Conservation (phyloP, 352 stramenopile species). For the Phytophthora litchii region DNA sequence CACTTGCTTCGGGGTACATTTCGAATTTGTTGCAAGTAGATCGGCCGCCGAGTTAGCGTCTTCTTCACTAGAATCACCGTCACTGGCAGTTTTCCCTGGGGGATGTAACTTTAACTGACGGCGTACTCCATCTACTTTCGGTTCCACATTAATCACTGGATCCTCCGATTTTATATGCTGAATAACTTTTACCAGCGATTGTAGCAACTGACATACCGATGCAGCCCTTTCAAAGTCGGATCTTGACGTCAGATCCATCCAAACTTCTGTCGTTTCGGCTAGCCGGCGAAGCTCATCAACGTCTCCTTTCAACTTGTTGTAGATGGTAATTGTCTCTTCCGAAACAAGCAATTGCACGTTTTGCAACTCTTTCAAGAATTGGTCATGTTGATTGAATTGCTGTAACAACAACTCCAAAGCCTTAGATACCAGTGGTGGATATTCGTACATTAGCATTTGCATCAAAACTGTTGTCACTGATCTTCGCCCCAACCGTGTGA, state of each 20-base stretch:
- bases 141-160: neutral
- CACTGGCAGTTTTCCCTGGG: conserved; percentile 11
- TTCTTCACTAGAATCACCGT: conserved; percentile 19
- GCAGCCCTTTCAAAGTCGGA: conserved; percentile 71
- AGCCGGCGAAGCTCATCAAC: conserved; percentile 65
- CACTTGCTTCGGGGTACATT: conserved; percentile 29
- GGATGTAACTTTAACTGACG: conserved; percentile 24
- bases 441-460: conserved; percentile 85
- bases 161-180: conserved; percentile 16
- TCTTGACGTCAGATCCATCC: conserved; percentile 81
- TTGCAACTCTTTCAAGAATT: conserved; percentile 67
- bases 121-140: neutral
- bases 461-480: conserved; percentile 66
- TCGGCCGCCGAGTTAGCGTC: conserved; percentile 23
- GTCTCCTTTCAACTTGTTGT: conserved; percentile 71
- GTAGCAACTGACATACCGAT: conserved; percentile 49
- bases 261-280: conserved; percentile 79
- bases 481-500: conserved; percentile 45
- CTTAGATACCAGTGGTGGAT: conserved; percentile 72
- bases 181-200: conserved; percentile 49
- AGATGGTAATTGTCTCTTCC: conserved; percentile 67
- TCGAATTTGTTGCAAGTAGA: conserved; percentile 31
- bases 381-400: conserved; percentile 77
- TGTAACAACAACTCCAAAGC: conserved; percentile 75
- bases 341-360: conserved; percentile 66